A percentile compares a stretch with the other conserved stretches of the same genome.
These are phyloP conservation scores for Tylopilus balloui DNA, from an alignment of 768 basidiomycete genomes.

Conservation along the genomic window DNA sequence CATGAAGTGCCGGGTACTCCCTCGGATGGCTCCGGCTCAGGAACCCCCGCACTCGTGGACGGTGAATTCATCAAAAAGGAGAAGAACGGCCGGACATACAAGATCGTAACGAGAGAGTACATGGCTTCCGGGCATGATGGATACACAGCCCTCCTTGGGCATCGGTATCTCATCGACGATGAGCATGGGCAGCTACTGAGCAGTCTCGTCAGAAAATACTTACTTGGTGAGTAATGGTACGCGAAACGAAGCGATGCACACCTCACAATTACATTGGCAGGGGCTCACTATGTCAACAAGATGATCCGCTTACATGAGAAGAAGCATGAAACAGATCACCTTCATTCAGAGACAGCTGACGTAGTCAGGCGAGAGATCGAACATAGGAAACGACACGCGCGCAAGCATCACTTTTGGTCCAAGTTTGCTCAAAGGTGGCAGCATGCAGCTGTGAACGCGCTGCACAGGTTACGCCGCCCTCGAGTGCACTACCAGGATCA, in stretches of 20 bases:
- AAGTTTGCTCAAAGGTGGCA: constrained; percentile 44
- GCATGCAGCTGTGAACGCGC: constrained; percentile 37
- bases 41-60: constrained; percentile 36
- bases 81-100: constrained; percentile 57
- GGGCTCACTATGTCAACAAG: constrained; percentile 69
- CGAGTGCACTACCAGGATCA: constrained; percentile 53
- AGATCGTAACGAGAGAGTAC: constrained; percentile 82
- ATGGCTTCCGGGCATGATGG: constrained; percentile 85
- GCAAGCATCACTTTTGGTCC: constrained; percentile 20
- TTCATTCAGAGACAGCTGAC: constrained; percentile 42
- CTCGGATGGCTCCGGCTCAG: constrained; percentile 18
- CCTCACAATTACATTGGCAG: constrained; percentile 35
- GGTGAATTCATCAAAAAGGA: constrained; percentile 52
- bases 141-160: constrained; percentile 60
- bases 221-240: constrained; percentile 53
- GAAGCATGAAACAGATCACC: constrained; percentile 25
- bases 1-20: constrained; percentile 29
- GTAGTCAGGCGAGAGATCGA: constrained; percentile 47
- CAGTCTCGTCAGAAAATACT: constrained; percentile 73
- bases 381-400: constrained; percentile 32
- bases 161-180: constrained; percentile 71
- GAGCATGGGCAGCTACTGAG: constrained; percentile 80
- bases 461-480: constrained; percentile 46
- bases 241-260: not conserved
- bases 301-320: constrained; percentile 40